Base-by-base conservation (phyloP, 2,329 filamentous ascomycete genomes). In the Orbilia ellipsospora region DNA sequence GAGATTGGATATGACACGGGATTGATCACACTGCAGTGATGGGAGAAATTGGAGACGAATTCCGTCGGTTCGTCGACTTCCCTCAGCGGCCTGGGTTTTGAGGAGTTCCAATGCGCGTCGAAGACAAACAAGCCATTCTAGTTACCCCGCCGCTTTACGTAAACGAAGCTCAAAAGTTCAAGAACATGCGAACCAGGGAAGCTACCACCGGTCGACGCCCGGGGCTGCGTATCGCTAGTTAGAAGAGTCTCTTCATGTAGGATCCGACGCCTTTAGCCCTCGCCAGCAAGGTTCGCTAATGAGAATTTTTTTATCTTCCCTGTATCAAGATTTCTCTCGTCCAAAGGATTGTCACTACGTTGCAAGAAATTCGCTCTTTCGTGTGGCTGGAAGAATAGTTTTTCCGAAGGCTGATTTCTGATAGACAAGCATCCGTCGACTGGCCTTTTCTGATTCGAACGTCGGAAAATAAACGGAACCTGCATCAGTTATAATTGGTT, bases 361-460 rank as follows among this genome's bases (percentile, higher is more conserved):
- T 31, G 40, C 45, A 42, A 48, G 31, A 70, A 70, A 62, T 70
- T 70, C 66, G 50, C 66, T 63, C 66, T 62, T 70, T 70, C 66
- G 56, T 70, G 66, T 67, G 61, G 68, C 61, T 66, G 69, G 69
- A 74, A 74, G 56, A 74, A 74, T 74, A 74, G 69, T 74, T 74
- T 74, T 74, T 74, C 69, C 69, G 69, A 74, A 66, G 56, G 69
- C 69, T 67, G 45, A 63, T 57, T 48, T 51, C 50, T 56, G 55
- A 66, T 51, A 36, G 31, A 66, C 69, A 61, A 20, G 69, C 69
- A 66, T 62, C 26, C 42, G 6, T 54, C 44, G 48, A 36, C 61
- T 64, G 61, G 48, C 51, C 36, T 28, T 23, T 60, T 67, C 48
- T 36, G 61, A 56, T 51, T 42, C 28, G 50, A 60, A 54, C 23